Conservation (phyloP, 1,284 basidiomycete species). For the Baeospora myosura region DNA sequence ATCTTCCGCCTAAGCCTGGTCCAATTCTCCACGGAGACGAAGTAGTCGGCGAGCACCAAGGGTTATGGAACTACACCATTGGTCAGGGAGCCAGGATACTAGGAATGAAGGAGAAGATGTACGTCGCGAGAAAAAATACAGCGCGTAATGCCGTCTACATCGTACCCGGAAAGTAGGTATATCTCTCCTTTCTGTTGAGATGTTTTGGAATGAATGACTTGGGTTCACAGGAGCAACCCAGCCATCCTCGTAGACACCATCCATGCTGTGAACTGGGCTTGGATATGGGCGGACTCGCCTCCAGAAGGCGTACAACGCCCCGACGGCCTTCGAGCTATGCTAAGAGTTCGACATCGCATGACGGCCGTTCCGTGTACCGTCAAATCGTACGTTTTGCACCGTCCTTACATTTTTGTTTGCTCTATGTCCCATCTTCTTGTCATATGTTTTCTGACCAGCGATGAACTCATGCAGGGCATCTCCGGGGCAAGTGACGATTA, state of each 20-base stretch:
- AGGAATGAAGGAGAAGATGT: constrained; percentile 61
- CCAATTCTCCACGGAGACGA: constrained; percentile 54
- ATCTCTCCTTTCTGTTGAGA: not conserved
- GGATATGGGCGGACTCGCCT: constrained; percentile 66
- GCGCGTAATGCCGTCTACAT: constrained; percentile 61
- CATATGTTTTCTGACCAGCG: constrained; percentile 1
- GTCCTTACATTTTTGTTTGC: not conserved
- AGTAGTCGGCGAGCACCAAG: constrained; percentile 59
- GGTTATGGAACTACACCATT: constrained; percentile 86
- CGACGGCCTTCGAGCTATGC: constrained; percentile 40
- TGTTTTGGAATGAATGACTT: not conserved
- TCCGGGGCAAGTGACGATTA: constrained; percentile 22
- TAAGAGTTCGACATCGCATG: constrained; percentile 75
- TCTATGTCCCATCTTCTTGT: constrained; percentile 12
- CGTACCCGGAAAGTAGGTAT: constrained; percentile 65
- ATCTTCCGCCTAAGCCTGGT: constrained; percentile 64
- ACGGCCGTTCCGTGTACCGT: constrained; percentile 43
- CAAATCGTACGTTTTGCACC: constrained; percentile 21
- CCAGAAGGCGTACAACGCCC: constrained; percentile 37
- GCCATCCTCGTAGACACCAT: constrained; percentile 49
- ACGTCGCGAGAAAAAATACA: constrained; percentile 70
- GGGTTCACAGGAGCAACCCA: constrained; percentile 48
- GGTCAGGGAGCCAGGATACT: constrained; percentile 63
- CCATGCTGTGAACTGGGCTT: constrained; percentile 49
- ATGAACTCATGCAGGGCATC: constrained; percentile 13